phyloP scores from a whole-genome alignment of 306 rosid species.

The Begonia peltatifolia region DNA sequence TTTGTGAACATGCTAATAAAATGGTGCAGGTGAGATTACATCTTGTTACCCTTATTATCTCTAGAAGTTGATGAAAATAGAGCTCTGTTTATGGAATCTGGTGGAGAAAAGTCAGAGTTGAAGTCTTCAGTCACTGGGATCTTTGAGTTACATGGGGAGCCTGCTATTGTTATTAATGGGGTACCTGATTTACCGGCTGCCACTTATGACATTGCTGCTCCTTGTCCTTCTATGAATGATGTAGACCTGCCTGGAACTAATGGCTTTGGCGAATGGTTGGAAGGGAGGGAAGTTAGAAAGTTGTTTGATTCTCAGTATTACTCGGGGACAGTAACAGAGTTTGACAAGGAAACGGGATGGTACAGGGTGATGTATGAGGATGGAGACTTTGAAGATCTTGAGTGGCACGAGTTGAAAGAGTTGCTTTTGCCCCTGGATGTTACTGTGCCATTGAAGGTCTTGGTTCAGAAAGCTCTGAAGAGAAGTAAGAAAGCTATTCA shows the following conservation, averaged over 20 bases:
- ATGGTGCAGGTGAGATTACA: no score
- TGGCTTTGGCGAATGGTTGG: slow-evolving; percentile 64
- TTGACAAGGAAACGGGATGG: slow-evolving; percentile 56
- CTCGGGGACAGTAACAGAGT: slow-evolving; percentile 38
- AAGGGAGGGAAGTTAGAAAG: slow-evolving; percentile 69
- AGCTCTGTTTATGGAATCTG: slow-evolving; percentile 7
- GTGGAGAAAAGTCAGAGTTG: slow-evolving; percentile 14
- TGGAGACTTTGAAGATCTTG: slow-evolving; percentile 75
- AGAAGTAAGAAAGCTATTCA: slow-evolving; percentile 24
- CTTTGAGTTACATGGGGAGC: slow-evolving; percentile 60
- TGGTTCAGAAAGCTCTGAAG: slow-evolving; percentile 37
- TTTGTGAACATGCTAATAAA: no score
- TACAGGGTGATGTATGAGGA: slow-evolving; percentile 73
- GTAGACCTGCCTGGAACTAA: slow-evolving; percentile 10
- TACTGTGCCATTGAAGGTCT: slow-evolving; percentile 42
- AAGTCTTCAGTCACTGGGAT: slow-evolving; percentile 23
- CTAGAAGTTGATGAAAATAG: no score
- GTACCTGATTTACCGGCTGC: slow-evolving; percentile 30
- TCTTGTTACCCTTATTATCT: no score
- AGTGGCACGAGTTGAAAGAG: slow-evolving; percentile 64
- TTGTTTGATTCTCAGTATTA: slow-evolving; percentile 49
- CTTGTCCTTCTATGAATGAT: slow-evolving; percentile 8
- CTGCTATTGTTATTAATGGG: slow-evolving; percentile 68
- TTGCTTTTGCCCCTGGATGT: slow-evolving; percentile 70
- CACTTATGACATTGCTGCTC: slow-evolving; percentile 6